Percentiles rank a stretch among this genome's conserved stretches.
These are phyloP conservation scores for Alisma plantagoaquatica DNA, from an alignment of 106 monocot genomes.

Conservation along the genomic window DNA sequence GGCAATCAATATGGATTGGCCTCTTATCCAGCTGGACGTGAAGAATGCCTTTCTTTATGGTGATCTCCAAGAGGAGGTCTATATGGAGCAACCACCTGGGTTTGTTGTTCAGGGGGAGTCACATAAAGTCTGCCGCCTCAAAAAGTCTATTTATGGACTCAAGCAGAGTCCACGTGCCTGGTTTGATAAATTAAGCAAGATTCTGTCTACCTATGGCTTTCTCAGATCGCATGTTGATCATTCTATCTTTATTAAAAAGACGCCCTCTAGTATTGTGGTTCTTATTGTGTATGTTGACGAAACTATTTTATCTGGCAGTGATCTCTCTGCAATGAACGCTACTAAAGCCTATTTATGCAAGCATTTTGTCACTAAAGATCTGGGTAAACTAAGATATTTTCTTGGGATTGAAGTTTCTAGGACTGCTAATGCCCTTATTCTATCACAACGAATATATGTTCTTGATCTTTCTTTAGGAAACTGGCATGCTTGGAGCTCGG, in stretches of 20 bases:
- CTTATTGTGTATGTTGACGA: background rate
- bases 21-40: background rate
- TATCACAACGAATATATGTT: background rate
- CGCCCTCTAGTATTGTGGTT: background rate
- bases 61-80: background rate
- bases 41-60: background rate
- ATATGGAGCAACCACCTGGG: background rate
- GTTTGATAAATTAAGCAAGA: background rate
- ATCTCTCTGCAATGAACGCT: no score
- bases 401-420: background rate
- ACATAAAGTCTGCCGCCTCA: background rate
- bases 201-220: background rate
- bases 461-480: background rate
- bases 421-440: background rate
- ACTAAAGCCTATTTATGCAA: no score
- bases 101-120: background rate
- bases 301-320: no score
- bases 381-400: background rate
- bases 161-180: background rate
- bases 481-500: no score
- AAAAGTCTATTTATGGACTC: background rate
- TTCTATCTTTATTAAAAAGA: background rate
- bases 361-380: background rate
- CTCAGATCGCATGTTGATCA: background rate
- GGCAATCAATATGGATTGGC: background rate